phyloP scores from a whole-genome alignment of 2,329 filamentous ascomycete genomes.

The Aspergillus persii region DNA sequence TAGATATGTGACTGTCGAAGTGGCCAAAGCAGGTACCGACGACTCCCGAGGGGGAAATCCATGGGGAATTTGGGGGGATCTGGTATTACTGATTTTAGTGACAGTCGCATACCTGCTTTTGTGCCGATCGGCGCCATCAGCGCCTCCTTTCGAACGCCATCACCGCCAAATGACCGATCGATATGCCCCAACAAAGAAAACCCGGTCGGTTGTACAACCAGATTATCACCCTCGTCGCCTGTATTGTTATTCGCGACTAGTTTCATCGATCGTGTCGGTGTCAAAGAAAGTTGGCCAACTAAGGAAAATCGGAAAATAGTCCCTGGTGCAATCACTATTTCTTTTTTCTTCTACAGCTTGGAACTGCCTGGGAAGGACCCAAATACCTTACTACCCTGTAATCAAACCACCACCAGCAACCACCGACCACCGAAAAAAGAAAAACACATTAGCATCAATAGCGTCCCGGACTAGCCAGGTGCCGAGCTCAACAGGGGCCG shows the following conservation, averaged over 20 bases:
- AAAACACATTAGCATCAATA: not conserved
- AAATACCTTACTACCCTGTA: not conserved
- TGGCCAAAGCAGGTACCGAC: not conserved
- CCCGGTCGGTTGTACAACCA: not conserved
- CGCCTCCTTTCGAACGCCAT: not conserved
- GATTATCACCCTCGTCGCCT: not conserved
- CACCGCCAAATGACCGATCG: not conserved
- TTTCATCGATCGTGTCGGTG: not conserved
- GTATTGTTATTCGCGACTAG: not conserved
- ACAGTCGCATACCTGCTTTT: not conserved
- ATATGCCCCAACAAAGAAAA: not conserved
- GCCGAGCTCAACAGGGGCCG: not conserved
- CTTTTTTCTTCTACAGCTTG: not conserved
- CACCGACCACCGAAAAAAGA: too few relatives aligned
- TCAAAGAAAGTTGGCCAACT: not conserved
- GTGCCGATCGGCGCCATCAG: not conserved
- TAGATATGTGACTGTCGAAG: not conserved
- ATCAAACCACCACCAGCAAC: not conserved
- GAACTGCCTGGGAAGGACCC: not conserved
- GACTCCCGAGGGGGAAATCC: not conserved
- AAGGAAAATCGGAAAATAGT: constrained; percentile 11
- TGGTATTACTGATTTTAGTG: not conserved
- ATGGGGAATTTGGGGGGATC: not conserved
- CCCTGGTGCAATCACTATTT: constrained; percentile 10
- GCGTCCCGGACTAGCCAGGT: not conserved